phyloP scores from a whole-genome alignment of 495 filamentous ascomycete genomes.

The Xylaria nigripes region DNA sequence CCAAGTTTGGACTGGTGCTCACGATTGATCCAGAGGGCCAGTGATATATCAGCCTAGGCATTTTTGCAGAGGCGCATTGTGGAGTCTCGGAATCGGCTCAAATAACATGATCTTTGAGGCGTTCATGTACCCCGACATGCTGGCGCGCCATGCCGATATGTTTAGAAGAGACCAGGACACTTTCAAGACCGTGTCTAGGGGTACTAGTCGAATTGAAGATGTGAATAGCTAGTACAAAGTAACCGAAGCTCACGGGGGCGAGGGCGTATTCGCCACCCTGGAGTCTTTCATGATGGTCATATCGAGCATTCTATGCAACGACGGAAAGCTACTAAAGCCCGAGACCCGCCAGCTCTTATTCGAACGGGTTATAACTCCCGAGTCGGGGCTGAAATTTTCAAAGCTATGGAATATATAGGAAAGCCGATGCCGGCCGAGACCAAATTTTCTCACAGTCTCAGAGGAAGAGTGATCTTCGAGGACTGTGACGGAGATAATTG shows the following conservation, averaged over 20 bases:
- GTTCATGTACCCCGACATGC: conserved; percentile 6
- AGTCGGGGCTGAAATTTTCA: not conserved
- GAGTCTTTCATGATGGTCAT: conserved; percentile 6
- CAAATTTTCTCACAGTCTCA: not conserved
- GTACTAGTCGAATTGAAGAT: not conserved
- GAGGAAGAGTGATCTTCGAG: conserved; percentile 1
- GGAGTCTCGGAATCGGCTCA: conserved; percentile 7
- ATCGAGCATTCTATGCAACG: conserved; percentile 7
- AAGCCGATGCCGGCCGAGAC: not conserved
- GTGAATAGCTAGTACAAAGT: conserved; percentile 1
- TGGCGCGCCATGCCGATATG: conserved; percentile 13
- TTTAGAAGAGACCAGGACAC: conserved; percentile 8
- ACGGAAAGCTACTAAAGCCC: conserved; percentile 3
- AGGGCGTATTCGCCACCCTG: conserved; percentile 6
- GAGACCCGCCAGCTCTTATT: conserved; percentile 4
- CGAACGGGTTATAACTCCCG: not conserved
- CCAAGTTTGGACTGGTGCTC: conserved; percentile 42
- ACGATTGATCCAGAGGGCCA: conserved; percentile 34
- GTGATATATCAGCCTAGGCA: conserved; percentile 2
- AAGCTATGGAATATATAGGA: not conserved
- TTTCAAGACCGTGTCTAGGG: not conserved
- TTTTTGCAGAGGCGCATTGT: conserved; percentile 4
- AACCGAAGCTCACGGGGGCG: conserved; percentile 1
- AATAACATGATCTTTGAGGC: conserved; percentile 18
- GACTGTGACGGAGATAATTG: conserved; percentile 9